phyloP scores from a whole-genome alignment of 176 grass and related monocot genomes.

The Elymus sibiricus region DNA sequence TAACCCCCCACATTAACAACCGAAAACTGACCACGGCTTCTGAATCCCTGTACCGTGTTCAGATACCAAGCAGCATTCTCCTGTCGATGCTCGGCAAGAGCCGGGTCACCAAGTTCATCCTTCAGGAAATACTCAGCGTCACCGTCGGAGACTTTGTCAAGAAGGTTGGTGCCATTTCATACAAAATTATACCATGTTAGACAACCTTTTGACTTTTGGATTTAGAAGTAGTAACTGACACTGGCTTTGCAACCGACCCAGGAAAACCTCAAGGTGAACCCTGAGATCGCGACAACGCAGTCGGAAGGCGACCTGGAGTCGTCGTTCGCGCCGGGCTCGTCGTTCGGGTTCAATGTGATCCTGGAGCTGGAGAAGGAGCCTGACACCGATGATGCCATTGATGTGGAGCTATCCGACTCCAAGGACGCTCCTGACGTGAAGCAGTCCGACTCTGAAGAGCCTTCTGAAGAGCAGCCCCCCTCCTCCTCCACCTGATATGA shows the following conservation, averaged over 20 bases:
- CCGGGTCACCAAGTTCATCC: slow-evolving; percentile 70
- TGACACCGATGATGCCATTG: slow-evolving; percentile 22
- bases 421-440: slow-evolving; percentile 2
- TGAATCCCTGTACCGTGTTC: slow-evolving; percentile 3
- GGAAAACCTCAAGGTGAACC: slow-evolving; percentile 66
- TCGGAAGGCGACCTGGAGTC: slow-evolving; percentile 59
- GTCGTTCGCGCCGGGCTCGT: slow-evolving; percentile 42
- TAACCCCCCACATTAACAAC: not conserved
- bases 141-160: slow-evolving; percentile 61
- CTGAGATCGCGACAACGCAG: slow-evolving; percentile 50
- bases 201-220: not conserved
- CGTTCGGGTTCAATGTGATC: slow-evolving; percentile 53
- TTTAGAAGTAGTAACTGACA: not conserved
- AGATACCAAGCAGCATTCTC: slow-evolving; percentile 72
- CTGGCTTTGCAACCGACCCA: slow-evolving; percentile 18
- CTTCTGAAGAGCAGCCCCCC: not conserved
- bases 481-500: slow-evolving; percentile 9
- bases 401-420: slow-evolving; percentile 23
- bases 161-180: slow-evolving; percentile 45
- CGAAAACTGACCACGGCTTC: not conserved
- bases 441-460: slow-evolving; percentile 27
- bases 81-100: slow-evolving; percentile 70
- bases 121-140: slow-evolving; percentile 64
- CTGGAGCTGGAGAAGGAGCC: slow-evolving; percentile 45
- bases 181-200: not conserved